A percentile compares a stretch with the other conserved stretches of the same genome.
Conservation (phyloP, 352 stramenopile species). For the Phytophthora tubulina region DNA sequence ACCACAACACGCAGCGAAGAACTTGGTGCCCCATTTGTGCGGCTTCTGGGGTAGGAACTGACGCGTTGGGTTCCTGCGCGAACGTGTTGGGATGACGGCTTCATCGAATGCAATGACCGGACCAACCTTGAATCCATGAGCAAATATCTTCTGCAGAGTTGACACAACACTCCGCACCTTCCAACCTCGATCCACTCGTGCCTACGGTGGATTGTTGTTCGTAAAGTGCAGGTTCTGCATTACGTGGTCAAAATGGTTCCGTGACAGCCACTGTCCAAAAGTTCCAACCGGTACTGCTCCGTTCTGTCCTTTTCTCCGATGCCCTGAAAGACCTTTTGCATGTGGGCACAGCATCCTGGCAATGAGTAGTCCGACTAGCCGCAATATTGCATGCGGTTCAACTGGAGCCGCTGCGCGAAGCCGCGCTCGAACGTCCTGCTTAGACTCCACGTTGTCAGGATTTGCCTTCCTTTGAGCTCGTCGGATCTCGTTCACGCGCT, state of each 20-base stretch:
- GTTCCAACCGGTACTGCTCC: not conserved
- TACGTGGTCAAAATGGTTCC: constrained; percentile 1
- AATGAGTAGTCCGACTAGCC: not conserved
- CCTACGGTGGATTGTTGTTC: not conserved
- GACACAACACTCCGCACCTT: constrained; percentile 6
- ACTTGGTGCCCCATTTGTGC: constrained; percentile 17
- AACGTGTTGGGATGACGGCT: constrained; percentile 12
- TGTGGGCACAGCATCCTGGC: not conserved
- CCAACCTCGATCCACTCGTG: not conserved
- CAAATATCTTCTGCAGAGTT: constrained; percentile 3
- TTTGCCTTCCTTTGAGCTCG: not conserved
- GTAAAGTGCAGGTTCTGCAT: constrained; percentile 12
- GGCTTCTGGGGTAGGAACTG: constrained; percentile 11
- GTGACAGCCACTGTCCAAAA: not conserved
- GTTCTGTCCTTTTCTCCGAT: not conserved
- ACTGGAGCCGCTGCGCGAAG: not conserved
- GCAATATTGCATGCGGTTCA: not conserved
- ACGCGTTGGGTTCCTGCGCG: not conserved
- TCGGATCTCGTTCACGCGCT: not conserved
- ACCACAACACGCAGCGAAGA: constrained; percentile 1
- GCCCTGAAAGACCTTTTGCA: not conserved
- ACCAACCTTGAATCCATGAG: not conserved
- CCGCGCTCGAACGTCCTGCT: not conserved
- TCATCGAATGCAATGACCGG: constrained; percentile 1
- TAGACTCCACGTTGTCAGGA: not conserved